A percentile compares a stretch with the other conserved stretches of the same genome.
phyloP scores from a whole-genome alignment of 352 stramenopile species.

The Globisporangium viniferum region DNA sequence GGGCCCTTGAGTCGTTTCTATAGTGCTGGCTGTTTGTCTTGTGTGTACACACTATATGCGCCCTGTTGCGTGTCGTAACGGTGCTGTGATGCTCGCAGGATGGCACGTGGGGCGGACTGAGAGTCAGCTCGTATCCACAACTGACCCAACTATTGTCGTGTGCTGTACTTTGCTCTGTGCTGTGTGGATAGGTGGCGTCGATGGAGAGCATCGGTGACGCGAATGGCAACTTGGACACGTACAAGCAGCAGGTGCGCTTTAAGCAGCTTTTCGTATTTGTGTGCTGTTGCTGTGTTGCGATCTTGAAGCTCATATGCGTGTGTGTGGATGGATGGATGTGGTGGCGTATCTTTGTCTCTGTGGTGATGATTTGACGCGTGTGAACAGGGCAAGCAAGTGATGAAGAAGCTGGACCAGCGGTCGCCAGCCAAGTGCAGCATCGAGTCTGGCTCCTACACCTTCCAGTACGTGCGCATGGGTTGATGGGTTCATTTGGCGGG shows the following conservation, averaged over 20 bases:
- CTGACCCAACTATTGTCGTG: not conserved
- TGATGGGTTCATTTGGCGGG: not conserved
- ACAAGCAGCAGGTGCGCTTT: slow-evolving; percentile 75
- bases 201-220: slow-evolving; percentile 89
- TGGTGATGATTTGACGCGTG: not conserved
- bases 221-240: slow-evolving; percentile 83
- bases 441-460: slow-evolving; percentile 89
- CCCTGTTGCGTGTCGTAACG: not conserved
- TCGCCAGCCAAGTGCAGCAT: slow-evolving; percentile 94
- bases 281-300: not conserved
- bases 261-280: not conserved
- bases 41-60: not conserved
- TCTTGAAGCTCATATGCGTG: not conserved
- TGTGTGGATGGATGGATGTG: not conserved
- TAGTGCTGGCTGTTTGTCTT: not conserved
- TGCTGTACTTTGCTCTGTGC: not conserved
- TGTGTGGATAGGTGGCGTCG: slow-evolving; percentile 77
- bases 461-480: slow-evolving; percentile 73
- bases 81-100: not conserved
- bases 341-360: not conserved
- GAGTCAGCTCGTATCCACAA: not conserved
- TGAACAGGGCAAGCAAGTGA: slow-evolving; percentile 89
- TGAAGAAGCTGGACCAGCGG: slow-evolving; percentile 90
- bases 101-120: not conserved
- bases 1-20: not conserved